A percentile compares a stretch with the other conserved stretches of the same genome.
phyloP scores from a whole-genome alignment of 306 rosid genomes.

The Senna tora region DNA sequence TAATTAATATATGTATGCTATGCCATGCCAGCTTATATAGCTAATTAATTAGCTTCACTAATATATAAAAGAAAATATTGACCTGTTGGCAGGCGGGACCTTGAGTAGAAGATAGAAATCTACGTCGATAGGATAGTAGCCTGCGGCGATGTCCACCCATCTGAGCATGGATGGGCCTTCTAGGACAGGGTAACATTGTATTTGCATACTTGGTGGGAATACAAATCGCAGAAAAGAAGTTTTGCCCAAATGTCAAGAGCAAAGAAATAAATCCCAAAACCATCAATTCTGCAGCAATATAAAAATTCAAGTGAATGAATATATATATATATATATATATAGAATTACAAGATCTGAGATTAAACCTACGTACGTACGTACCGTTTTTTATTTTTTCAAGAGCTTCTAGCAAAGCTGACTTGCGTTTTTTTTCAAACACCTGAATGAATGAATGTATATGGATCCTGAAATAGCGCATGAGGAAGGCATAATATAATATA shows the following conservation, averaged over 20 bases:
- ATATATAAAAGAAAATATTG: background rate
- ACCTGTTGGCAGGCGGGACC: too few species aligned
- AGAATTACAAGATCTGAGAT: background rate
- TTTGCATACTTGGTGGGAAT: conserved; percentile 49
- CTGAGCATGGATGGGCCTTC: background rate
- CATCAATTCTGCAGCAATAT: conserved; percentile 89
- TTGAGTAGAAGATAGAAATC: conserved; percentile 49
- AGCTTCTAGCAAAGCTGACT: conserved; percentile 80
- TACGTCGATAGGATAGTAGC: conserved; percentile 61
- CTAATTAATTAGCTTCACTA: too few species aligned
- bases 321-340: too few species aligned
- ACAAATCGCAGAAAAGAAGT: conserved; percentile 61
- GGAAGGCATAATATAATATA: too few species aligned
- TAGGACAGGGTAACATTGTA: conserved; percentile 88
- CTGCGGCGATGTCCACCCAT: conserved; percentile 51
- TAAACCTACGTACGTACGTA: conserved; percentile 35
- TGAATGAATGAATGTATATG: conserved; percentile 8
- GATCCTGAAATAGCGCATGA: too few species aligned
- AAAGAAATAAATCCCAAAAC: conserved; percentile 93
- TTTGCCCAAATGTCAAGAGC: conserved; percentile 84
- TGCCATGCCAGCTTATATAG: too few species aligned
- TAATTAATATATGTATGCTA: too few species aligned
- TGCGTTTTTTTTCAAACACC: conserved; percentile 65
- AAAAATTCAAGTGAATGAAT: too few species aligned
- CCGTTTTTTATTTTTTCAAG: conserved; percentile 91